Conservation (phyloP, 202 grass and related monocot genomes). For the Miscanthus sacchariflorus region DNA sequence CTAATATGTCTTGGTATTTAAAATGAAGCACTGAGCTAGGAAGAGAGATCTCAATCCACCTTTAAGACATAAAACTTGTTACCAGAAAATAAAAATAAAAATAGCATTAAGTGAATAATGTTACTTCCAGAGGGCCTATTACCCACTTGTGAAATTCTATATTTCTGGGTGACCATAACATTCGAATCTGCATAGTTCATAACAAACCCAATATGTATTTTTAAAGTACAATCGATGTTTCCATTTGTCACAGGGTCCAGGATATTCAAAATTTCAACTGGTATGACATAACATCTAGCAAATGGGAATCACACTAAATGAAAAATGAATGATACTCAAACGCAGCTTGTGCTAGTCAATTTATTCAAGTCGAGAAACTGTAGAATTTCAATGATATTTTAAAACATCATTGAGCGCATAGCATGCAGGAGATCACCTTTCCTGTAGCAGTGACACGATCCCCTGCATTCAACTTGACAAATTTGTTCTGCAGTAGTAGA, state of each 20-base stretch:
- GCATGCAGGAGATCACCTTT: constrained; percentile 64
- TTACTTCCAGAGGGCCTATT: not conserved
- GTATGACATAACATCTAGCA: constrained; percentile 6
- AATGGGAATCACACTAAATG: not conserved
- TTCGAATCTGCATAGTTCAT: not conserved
- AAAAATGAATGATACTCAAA: constrained; percentile 27
- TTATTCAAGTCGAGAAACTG: not conserved
- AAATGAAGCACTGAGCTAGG: not conserved
- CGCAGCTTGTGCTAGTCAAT: constrained; percentile 7
- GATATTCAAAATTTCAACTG: constrained; percentile 27
- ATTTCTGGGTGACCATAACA: not conserved
- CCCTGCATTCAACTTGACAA: constrained; percentile 87
- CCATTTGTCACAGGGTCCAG: not conserved
- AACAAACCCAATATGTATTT: constrained; percentile 14
- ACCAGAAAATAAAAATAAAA: not conserved
- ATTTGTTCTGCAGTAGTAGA: constrained; percentile 79
- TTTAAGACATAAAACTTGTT: constrained; percentile 4
- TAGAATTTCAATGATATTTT: not conserved
- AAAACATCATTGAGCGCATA: constrained; percentile 11
- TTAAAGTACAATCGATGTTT: constrained; percentile 14
- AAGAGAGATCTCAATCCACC: not conserved
- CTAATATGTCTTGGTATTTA: not conserved
- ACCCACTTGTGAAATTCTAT: constrained; percentile 3
- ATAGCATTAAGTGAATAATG: not conserved
- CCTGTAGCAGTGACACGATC: constrained; percentile 90